Conservation (phyloP, 768 basidiomycete genomes). For the Agaricus sinodeliciosus region DNA sequence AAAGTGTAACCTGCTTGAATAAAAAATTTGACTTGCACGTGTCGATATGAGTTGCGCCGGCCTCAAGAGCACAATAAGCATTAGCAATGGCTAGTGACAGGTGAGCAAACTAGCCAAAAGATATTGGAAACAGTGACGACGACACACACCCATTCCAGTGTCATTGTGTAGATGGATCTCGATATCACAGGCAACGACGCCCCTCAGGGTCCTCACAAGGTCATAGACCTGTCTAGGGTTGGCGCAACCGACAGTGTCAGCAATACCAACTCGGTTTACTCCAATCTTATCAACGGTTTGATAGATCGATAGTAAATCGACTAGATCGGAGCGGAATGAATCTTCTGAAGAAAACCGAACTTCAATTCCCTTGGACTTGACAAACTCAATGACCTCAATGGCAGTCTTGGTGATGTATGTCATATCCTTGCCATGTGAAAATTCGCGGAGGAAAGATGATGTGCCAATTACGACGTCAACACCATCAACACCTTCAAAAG, state of each 20-base stretch:
- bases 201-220: conserved; percentile 90
- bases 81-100: conserved; percentile 79
- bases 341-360: conserved; percentile 99
- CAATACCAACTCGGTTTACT: conserved; percentile 97
- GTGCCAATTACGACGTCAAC: conserved; percentile 99
- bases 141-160: conserved; percentile 77
- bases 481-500: conserved; percentile 83
- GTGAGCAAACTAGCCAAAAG: conserved; percentile 3
- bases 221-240: conserved; percentile 99
- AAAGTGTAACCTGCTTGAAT: not conserved
- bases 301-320: conserved; percentile 97
- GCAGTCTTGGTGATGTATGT: conserved; percentile 98
- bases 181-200: conserved; percentile 96
- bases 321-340: conserved; percentile 98
- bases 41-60: conserved; percentile 98
- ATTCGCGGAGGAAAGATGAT: conserved; percentile 97
- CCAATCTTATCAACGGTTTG: conserved; percentile 99
- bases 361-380: conserved; percentile 99
- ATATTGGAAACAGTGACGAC: not conserved
- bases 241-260: conserved; percentile 98
- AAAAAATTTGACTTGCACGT: conserved; percentile 57
- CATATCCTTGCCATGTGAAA: conserved; percentile 99
- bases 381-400: conserved; percentile 97
- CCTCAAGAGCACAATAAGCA: conserved; percentile 96
- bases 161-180: conserved; percentile 99